Percentiles rank a stretch among this genome's conserved stretches.
Conservation (phyloP, 345 rosid species). For the Ceriops tagal region DNA sequence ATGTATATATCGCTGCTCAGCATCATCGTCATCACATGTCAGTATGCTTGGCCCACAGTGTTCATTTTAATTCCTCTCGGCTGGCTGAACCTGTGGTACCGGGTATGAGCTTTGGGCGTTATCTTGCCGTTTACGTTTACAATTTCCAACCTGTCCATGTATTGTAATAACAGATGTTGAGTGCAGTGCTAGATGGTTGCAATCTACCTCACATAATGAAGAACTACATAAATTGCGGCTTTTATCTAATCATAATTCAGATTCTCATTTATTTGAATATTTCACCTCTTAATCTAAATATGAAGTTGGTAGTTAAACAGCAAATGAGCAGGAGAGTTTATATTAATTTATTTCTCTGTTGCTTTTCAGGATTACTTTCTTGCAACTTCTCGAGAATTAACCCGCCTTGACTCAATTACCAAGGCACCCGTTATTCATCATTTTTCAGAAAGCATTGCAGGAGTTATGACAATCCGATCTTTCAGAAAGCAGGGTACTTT, state of each 20-base stretch:
- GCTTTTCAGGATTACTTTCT: slow-evolving; percentile 68
- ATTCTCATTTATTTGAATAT: not conserved
- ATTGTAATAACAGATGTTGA: too few relatives aligned
- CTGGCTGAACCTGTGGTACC: slow-evolving; percentile 82
- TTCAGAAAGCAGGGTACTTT: slow-evolving; percentile 58
- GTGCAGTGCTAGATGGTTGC: too few relatives aligned
- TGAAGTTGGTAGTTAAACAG: not conserved
- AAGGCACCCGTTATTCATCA: slow-evolving; percentile 95
- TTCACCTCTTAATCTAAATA: not conserved
- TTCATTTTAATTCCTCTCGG: slow-evolving; percentile 81
- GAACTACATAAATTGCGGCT: too few relatives aligned
- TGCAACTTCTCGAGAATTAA: slow-evolving; percentile 76
- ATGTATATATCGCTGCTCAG: slow-evolving; percentile 72
- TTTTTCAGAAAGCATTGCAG: slow-evolving; percentile 90
- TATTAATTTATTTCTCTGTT: not conserved
- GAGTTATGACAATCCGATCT: slow-evolving; percentile 79
- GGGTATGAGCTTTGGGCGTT: slow-evolving; percentile 49
- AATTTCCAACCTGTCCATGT: too few relatives aligned
- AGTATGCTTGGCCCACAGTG: slow-evolving; percentile 88
- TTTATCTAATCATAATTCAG: not conserved
- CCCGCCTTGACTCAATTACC: slow-evolving; percentile 90
- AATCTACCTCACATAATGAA: too few relatives aligned
- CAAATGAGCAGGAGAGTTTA: not conserved
- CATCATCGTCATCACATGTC: slow-evolving; percentile 83
- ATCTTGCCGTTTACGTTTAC: not conserved